phyloP scores from a whole-genome alignment of 2,329 filamentous ascomycete genomes.

The Penicillium sp. region DNA sequence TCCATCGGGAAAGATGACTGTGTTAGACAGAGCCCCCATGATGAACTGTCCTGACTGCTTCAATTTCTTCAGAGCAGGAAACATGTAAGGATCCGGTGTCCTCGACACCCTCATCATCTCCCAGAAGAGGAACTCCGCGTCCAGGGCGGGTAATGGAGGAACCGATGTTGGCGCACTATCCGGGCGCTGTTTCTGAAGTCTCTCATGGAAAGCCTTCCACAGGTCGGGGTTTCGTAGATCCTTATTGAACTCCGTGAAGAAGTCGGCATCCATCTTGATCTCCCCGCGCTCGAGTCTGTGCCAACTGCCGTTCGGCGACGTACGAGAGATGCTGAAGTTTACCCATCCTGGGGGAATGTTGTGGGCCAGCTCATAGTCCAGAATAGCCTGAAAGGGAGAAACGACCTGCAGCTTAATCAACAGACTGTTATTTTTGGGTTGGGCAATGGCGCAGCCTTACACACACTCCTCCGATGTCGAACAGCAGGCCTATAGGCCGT shows the following conservation, averaged over 20 bases:
- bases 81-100: constrained; percentile 75
- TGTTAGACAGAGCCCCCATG: constrained; percentile 80
- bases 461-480: constrained; percentile 94
- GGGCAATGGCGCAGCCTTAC: too few relatives aligned
- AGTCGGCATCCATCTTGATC: constrained; percentile 62
- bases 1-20: constrained; percentile 69
- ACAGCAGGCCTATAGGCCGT: constrained; percentile 66
- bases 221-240: constrained; percentile 60
- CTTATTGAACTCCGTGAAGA: constrained; percentile 64
- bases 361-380: constrained; percentile 72
- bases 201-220: constrained; percentile 56
- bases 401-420: too few relatives aligned
- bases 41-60: constrained; percentile 57
- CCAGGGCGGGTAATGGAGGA: constrained; percentile 63
- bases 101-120: constrained; percentile 74
- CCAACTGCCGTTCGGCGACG: constrained; percentile 73
- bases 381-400: constrained; percentile 85
- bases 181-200: constrained; percentile 24
- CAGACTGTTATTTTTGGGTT: too few relatives aligned
- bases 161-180: constrained; percentile 25
- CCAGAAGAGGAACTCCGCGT: constrained; percentile 74
- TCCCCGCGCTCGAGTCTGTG: constrained; percentile 78
- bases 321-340: constrained; percentile 76
- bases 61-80: constrained; percentile 65
- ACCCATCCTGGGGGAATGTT: constrained; percentile 80